Evolutionary conservation across 306 rosid species (phyloP).

Genomic region (Astragalus membranaceus): DNA sequence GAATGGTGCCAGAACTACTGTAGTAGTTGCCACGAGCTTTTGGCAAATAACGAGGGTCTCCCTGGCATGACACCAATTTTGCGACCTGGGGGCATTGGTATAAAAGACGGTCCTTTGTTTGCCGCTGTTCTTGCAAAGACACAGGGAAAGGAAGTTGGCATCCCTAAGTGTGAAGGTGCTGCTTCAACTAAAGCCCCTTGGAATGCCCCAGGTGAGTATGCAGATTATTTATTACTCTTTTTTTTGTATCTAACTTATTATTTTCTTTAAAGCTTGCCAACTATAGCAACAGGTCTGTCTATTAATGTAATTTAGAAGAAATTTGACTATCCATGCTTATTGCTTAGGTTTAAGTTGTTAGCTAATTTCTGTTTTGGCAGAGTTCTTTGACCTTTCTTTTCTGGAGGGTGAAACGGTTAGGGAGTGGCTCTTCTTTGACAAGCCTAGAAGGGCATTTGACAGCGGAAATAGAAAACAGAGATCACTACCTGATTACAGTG

Average conservation of each 20-base stretch:
- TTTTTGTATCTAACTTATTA: neutral
- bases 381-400: conserved; percentile 69
- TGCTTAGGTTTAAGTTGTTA: conserved; percentile 9
- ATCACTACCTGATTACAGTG: conserved; percentile 78
- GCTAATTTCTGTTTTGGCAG: conserved; percentile 36
- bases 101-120: conserved; percentile 82
- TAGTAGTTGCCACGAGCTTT: conserved; percentile 59
- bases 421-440: conserved; percentile 97
- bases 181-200: conserved; percentile 91
- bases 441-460: conserved; percentile 92
- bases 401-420: conserved; percentile 72
- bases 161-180: conserved; percentile 91
- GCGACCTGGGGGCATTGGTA: conserved; percentile 80
- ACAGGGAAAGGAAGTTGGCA: conserved; percentile 80
- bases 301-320: neutral
- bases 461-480: conserved; percentile 89
- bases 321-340: neutral
- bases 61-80: conserved; percentile 80
- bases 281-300: conserved; percentile 12
- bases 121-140: conserved; percentile 73
- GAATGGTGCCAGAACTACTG: conserved; percentile 75
- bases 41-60: conserved; percentile 83
- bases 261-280: conserved; percentile 1
- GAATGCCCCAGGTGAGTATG: conserved; percentile 76
- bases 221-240: neutral